Conservation (phyloP, 352 stramenopile genomes). For the Globisporangium carolinianum region DNA sequence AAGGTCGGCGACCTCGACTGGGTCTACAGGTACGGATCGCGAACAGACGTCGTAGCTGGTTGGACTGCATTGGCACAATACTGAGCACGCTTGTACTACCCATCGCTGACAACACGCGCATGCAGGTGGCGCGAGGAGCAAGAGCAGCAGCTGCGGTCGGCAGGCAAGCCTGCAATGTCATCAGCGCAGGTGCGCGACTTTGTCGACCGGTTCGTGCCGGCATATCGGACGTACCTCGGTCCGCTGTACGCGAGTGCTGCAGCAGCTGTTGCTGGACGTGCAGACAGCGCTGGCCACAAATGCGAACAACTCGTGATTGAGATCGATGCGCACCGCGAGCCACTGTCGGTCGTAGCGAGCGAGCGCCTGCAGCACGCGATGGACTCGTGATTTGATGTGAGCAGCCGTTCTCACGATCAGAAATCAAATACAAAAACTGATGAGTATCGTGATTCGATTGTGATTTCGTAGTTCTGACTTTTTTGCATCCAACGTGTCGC, state of each 20-base stretch:
- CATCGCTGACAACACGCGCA: not conserved
- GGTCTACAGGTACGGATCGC: constrained; percentile 68
- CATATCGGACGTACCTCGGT: constrained; percentile 66
- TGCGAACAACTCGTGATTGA: constrained; percentile 54
- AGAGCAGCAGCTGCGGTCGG: constrained; percentile 53
- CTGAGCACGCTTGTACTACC: not conserved
- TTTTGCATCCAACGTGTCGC: not conserved
- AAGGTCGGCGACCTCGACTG: constrained; percentile 66
- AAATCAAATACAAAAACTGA: not conserved
- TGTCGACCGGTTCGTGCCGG: constrained; percentile 83
- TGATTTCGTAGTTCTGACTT: not conserved
- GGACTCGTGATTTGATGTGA: not conserved
- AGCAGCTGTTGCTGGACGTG: not conserved
- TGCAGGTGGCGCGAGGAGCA: constrained; percentile 76
- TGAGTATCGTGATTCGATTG: not conserved
- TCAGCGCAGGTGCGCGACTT: constrained; percentile 71
- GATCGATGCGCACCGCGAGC: constrained; percentile 38
- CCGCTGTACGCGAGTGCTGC: constrained; percentile 34
- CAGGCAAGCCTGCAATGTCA: constrained; percentile 57
- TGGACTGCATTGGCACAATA: not conserved
- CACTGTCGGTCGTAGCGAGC: constrained; percentile 3
- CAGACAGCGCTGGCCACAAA: constrained; percentile 12
- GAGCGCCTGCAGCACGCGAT: not conserved
- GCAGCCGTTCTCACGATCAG: no score
- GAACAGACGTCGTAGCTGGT: not conserved